Percentiles rank a stretch among this genome's conserved stretches.
Evolutionary conservation across 176 grass and related monocot genomes (phyloP).

Genomic region (Aegilops speltoides): DNA sequence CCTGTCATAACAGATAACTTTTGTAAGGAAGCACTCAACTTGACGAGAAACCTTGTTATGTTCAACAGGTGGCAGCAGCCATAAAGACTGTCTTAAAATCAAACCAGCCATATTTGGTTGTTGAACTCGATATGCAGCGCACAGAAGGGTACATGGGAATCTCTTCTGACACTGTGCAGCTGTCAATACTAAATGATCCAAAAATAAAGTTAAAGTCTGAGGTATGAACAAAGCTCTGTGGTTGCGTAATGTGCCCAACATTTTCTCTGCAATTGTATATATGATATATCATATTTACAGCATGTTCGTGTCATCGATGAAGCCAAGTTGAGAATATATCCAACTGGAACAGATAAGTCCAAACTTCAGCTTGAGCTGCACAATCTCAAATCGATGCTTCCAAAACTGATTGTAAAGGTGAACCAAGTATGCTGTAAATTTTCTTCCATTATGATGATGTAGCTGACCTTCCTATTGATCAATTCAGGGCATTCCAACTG

Average conservation of each 20-base stretch:
- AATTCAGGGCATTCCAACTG: constrained; percentile 85
- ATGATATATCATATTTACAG: constrained; percentile 37
- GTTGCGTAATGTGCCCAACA: not conserved
- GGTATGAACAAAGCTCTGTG: constrained; percentile 41
- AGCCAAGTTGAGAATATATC: constrained; percentile 80
- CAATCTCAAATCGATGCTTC: constrained; percentile 65
- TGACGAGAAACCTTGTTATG: not conserved
- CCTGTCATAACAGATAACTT: not conserved
- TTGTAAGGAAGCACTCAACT: not conserved
- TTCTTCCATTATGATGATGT: not conserved
- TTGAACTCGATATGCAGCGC: constrained; percentile 69
- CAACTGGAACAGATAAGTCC: constrained; percentile 64
- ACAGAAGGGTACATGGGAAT: constrained; percentile 69
- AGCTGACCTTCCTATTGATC: constrained; percentile 25
- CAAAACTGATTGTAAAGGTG: constrained; percentile 94
- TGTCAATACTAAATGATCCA: constrained; percentile 82
- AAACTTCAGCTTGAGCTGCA: constrained; percentile 82
- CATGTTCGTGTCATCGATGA: constrained; percentile 58
- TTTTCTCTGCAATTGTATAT: constrained; percentile 10
- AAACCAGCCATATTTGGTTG: constrained; percentile 62
- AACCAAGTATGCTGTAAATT: not conserved
- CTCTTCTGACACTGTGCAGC: constrained; percentile 61
- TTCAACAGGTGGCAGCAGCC: constrained; percentile 51
- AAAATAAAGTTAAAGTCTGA: constrained; percentile 88
- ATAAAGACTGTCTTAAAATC: constrained; percentile 68